These are phyloP conservation scores for Daldinia childiae DNA, from an alignment of 495 filamentous ascomycete species.

Conservation along the genomic window DNA sequence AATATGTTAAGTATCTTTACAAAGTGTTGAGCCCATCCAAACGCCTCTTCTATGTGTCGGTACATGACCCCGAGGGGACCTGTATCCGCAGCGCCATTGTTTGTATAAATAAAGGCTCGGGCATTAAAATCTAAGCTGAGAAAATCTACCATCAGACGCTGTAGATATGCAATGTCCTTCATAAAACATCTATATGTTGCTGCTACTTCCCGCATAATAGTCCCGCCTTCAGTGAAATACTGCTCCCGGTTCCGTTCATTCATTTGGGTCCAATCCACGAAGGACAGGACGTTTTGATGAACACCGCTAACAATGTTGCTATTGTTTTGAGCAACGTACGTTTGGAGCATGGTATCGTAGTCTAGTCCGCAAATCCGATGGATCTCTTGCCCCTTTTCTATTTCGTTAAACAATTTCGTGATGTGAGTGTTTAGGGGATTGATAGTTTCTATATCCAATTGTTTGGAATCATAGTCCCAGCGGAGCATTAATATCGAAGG, in stretches of 20 bases:
- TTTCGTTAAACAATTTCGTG: too few relatives aligned
- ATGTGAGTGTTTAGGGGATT: background rate
- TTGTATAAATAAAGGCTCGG: background rate
- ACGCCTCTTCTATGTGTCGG: background rate
- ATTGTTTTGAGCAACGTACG: background rate
- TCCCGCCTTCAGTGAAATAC: background rate
- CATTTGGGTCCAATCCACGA: background rate
- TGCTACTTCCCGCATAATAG: conserved; percentile 7
- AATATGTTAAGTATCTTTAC: background rate
- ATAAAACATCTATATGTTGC: conserved; percentile 6
- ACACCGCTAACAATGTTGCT: background rate
- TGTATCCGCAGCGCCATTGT: background rate
- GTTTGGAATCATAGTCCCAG: background rate
- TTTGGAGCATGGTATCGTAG: background rate
- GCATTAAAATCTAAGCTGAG: conserved; percentile 1
- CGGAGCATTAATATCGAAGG: background rate
- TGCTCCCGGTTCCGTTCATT: background rate
- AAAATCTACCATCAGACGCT: conserved; percentile 30
- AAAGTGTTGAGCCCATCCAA: background rate
- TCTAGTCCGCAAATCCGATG: background rate
- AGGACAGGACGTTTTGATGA: too few relatives aligned
- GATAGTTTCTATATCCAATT: background rate
- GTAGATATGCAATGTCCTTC: conserved; percentile 13
- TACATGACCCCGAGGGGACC: background rate
- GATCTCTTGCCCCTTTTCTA: background rate